A percentile compares a stretch with the other conserved stretches of the same genome.
These are phyloP conservation scores for Sungouiozyma intestinalis DNA, from an alignment of 805 yeast species.

Conservation along the genomic window DNA sequence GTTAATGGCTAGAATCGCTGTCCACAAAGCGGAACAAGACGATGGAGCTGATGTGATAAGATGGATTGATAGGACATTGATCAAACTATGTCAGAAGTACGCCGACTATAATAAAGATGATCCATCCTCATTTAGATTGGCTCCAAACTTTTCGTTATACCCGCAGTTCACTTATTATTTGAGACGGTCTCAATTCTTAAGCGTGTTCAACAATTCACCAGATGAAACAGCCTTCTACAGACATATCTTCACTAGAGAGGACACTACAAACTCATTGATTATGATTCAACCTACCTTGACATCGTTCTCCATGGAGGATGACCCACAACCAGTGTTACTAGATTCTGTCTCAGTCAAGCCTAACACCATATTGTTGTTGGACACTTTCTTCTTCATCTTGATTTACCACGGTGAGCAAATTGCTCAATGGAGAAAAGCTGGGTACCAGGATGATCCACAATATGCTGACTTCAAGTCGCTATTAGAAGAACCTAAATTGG, in stretches of 20 bases:
- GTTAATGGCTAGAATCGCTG: conserved; percentile 81
- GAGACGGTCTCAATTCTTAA: conserved; percentile 92
- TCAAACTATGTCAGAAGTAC: conserved; percentile 81
- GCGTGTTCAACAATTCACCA: conserved; percentile 95
- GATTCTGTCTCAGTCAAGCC: conserved; percentile 90
- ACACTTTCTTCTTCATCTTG: conserved; percentile 92
- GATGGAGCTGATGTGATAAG: conserved; percentile 88
- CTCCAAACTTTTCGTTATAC: conserved; percentile 73
- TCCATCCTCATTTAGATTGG: conserved; percentile 68
- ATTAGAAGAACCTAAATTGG: conserved; percentile 80
- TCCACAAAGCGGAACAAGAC: conserved; percentile 69
- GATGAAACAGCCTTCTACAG: conserved; percentile 97
- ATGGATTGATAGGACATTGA: conserved; percentile 90
- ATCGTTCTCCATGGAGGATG: conserved; percentile 71
- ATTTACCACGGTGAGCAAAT: conserved; percentile 92
- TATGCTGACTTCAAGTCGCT: conserved; percentile 80
- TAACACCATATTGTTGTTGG: conserved; percentile 76
- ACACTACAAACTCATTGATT: conserved; percentile 81
- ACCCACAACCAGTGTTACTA: conserved; percentile 82
- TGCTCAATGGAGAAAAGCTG: conserved; percentile 93
- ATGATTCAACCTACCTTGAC: conserved; percentile 98
- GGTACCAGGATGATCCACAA: conserved; percentile 85
- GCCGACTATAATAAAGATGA: conserved; percentile 90
- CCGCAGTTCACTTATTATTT: conserved; percentile 95
- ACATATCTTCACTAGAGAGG: conserved; percentile 84